Conservation (phyloP, 2,329 filamentous ascomycete species). For the Aspergillus sp. region DNA sequence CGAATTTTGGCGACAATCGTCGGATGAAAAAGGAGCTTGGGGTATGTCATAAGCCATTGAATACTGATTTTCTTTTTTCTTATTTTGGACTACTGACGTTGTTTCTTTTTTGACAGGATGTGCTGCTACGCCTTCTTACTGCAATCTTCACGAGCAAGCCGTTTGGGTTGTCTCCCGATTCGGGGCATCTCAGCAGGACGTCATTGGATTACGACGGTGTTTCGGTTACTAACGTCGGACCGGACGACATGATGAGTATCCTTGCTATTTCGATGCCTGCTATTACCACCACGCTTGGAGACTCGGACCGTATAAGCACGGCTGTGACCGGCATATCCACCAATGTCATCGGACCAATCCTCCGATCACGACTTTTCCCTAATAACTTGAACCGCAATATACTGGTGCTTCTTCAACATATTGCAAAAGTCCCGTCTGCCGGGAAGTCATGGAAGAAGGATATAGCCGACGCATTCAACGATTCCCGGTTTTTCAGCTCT, state of each 20-base stretch:
- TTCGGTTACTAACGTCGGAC: conserved; percentile 38
- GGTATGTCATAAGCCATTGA: conserved; percentile 44
- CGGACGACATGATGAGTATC: conserved; percentile 72
- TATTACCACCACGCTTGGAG: conserved; percentile 72
- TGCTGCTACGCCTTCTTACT: conserved; percentile 77
- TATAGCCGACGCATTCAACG: conserved; percentile 83
- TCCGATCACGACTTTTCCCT: conserved; percentile 80
- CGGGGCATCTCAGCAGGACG: conserved; percentile 32
- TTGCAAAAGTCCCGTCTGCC: conserved; percentile 67
- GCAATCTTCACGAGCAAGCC: conserved; percentile 92
- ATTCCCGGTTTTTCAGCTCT: conserved; percentile 73
- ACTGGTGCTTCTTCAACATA: conserved; percentile 64
- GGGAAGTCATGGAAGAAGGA: conserved; percentile 93
- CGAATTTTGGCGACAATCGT: conserved; percentile 88
- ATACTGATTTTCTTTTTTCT: too few relatives aligned
- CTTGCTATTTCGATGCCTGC: conserved; percentile 71
- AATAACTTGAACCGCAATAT: conserved; percentile 68
- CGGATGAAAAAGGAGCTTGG: conserved; percentile 86
- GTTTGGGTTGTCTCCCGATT: conserved; percentile 59
- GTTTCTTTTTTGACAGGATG: conserved; percentile 50
- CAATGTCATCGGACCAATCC: conserved; percentile 70
- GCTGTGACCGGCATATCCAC: conserved; percentile 74
- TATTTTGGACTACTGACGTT: conserved; percentile 12
- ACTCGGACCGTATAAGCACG: conserved; percentile 71
- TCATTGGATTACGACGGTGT: conserved; percentile 35